Conservation (phyloP, 192 early-diverging fungal genomes). For the Linnemannia exigua region DNA sequence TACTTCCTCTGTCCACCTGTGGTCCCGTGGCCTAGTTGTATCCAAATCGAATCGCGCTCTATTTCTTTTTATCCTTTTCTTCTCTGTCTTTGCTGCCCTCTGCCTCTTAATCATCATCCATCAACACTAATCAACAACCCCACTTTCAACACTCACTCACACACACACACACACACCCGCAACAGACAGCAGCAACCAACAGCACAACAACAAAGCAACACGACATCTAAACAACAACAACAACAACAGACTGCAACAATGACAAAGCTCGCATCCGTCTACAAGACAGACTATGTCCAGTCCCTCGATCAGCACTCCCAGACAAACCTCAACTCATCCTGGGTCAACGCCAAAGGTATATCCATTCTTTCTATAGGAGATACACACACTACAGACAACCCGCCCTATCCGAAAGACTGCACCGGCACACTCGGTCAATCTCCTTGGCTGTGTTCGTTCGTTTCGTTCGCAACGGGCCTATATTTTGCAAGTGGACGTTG, state of each 20-base stretch:
- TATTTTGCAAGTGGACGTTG: too few species aligned
- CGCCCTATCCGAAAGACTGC: too few species aligned
- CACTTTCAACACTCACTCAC: too few species aligned
- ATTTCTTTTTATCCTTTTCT: not conserved
- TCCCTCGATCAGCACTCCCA: constrained; percentile 68
- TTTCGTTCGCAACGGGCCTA: too few species aligned
- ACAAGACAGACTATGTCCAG: constrained; percentile 60
- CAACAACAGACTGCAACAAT: constrained; percentile 9
- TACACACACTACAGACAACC: too few species aligned
- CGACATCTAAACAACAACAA: not conserved
- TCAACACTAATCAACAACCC: not conserved
- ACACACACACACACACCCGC: not conserved
- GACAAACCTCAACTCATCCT: constrained; percentile 73
- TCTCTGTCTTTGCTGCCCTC: not conserved
- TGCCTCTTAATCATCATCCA: not conserved
- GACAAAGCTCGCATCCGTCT: constrained; percentile 52
- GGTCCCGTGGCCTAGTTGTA: not conserved
- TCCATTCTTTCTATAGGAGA: not conserved
- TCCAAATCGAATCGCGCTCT: not conserved
- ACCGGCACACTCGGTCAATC: too few species aligned
- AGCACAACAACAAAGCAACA: not conserved
- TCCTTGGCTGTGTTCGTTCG: too few species aligned
- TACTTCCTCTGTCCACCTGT: not conserved
- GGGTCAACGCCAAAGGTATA: constrained; percentile 73
- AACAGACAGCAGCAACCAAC: not conserved